Evolutionary conservation across 2,329 filamentous ascomycete genomes (phyloP).

Genomic region (Venturia carpophila): DNA sequence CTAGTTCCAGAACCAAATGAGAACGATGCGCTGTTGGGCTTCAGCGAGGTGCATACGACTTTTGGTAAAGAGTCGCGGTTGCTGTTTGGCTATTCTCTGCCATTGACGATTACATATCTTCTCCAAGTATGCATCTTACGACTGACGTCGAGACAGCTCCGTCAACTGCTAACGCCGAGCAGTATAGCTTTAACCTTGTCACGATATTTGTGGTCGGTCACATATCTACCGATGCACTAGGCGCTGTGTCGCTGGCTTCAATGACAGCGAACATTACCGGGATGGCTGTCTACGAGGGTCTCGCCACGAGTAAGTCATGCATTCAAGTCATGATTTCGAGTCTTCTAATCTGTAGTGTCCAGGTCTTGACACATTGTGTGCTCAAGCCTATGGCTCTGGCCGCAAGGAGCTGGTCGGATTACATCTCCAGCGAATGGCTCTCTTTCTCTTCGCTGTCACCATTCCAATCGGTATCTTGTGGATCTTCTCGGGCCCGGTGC

Average conservation of each 20-base stretch:
- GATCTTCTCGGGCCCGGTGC: conserved; percentile 41
- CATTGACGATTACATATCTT: conserved; percentile 47
- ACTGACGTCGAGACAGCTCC: not conserved
- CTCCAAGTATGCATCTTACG: conserved; percentile 27
- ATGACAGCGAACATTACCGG: conserved; percentile 50
- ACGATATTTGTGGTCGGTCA: conserved; percentile 47
- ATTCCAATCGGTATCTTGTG: conserved; percentile 45
- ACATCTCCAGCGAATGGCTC: conserved; percentile 46
- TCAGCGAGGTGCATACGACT: not conserved
- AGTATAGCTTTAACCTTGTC: conserved; percentile 46
- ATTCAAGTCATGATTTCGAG: too few relatives aligned
- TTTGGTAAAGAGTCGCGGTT: conserved; percentile 27
- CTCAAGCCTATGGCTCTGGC: conserved; percentile 46
- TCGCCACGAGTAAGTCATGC: conserved; percentile 36
- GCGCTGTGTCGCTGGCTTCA: conserved; percentile 44
- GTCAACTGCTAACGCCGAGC: not conserved
- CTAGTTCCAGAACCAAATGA: conserved; percentile 25
- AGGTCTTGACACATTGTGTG: conserved; percentile 42
- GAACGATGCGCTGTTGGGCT: conserved; percentile 25
- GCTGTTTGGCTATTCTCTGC: conserved; percentile 38
- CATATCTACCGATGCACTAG: conserved; percentile 41
- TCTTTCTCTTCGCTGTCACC: conserved; percentile 41
- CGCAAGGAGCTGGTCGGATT: conserved; percentile 43
- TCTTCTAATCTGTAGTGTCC: not conserved
- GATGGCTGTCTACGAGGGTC: conserved; percentile 44